Base-by-base conservation (phyloP, 257 asterid genomes). In the Petrea volubilis region DNA sequence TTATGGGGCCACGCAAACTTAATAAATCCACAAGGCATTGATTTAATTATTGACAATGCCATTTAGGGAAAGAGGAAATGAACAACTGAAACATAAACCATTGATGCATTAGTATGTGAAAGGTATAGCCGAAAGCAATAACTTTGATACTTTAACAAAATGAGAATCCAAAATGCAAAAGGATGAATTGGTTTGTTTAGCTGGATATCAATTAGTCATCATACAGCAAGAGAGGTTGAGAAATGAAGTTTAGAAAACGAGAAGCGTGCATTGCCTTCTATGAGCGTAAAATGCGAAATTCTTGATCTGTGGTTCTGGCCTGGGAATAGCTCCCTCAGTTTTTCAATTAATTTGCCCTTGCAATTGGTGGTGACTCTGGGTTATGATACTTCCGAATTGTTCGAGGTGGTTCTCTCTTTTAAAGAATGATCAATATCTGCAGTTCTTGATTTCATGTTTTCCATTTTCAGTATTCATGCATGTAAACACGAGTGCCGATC, bases 341-440 rank as follows among this genome's bases (percentile, higher is more conserved):
- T 4, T 61, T 57, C 3, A 18, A 67, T 5, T 6, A 17, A 28
- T 36, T 14, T 50, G 27, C 29, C 64, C 62, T 12, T 10, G 40
- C 62, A 20, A 5, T 27, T 25, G 15, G 58, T 47, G 49, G 68
- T 41, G 33, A 61, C 44, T 49, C 8, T 47, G 29, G 71, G 46
- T 7, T 25, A 27, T 25, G 12, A 27, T 13, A 25, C 28, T 56
- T 24, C 40, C 13, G 17, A 25, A 25, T 56, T 27, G 62, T 27
- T 25, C 21, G 25, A 20, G 28, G 12, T 55, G 64, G 56, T 70
- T 71, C 68, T 60, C 66, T 36, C 24, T 60, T 18, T 58, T 21
- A 34, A 13, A 27, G 13, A 71, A 43, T 49, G 8, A 23, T 18
- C 70, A 50, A n/a, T 34, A 24, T 60, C 55, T 36, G 51, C 47